Evolutionary conservation across 257 asterid genomes (phyloP).

Genomic region (Haberlea rhodopensis): DNA sequence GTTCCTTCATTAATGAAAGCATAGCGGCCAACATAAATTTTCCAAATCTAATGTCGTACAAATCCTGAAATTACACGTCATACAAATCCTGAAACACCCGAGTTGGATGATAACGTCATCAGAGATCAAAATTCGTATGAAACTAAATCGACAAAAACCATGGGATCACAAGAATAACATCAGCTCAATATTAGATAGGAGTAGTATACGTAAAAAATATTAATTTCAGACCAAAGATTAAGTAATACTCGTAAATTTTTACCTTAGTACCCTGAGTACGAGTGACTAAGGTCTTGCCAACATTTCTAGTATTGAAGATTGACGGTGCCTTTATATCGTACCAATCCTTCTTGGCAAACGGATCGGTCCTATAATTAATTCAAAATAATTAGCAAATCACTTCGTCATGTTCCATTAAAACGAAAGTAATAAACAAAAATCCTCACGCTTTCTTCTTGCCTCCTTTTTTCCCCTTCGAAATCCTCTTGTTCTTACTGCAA

Average conservation of each 20-base stretch:
- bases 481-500: constrained; percentile 60
- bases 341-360: constrained; percentile 69
- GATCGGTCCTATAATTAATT: constrained; percentile 37
- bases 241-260: background rate
- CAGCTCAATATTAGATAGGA: background rate
- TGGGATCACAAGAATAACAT: background rate
- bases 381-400: background rate
- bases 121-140: background rate
- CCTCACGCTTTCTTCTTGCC: constrained; percentile 65
- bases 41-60: background rate
- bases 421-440: background rate
- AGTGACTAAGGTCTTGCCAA: constrained; percentile 56
- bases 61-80: too few species aligned
- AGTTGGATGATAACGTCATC: background rate
- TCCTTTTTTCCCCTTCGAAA: constrained; percentile 69
- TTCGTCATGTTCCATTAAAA: background rate
- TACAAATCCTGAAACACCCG: background rate
- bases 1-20: too few species aligned
- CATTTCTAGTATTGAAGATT: constrained; percentile 41
- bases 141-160: too few species aligned
- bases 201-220: background rate
- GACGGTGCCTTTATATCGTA: constrained; percentile 62
- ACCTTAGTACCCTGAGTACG: constrained; percentile 74
- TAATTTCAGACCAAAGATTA: background rate
- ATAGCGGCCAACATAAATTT: too few species aligned